Base-by-base conservation (phyloP, 495 filamentous ascomycete genomes). In the Haplographium delicatum region DNA sequence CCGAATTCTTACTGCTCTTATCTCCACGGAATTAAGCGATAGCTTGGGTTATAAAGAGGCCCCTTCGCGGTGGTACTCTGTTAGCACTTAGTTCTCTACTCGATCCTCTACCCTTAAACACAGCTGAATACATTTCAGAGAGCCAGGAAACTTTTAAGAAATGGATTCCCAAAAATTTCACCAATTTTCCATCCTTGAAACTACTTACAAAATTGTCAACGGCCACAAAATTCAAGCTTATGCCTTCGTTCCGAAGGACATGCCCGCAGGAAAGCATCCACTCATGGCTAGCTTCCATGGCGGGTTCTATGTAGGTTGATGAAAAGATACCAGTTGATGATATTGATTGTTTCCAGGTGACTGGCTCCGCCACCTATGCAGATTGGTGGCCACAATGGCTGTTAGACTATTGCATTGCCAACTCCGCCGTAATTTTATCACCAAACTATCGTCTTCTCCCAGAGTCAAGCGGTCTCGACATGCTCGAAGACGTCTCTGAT, bases 391-490 rank as follows among this genome's bases (percentile, higher is more conserved):
- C 44, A 16, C 42, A 48, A 41, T 58, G 55, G 55, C 15, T 31
- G 20, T 15, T 57, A 0, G 48, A 52, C 19, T 57, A 53, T 19
- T 19, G n/a, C 38, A 9, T 57, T 7, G n/a, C n/a, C 2, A 26
- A 58, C n/a, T 34, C 19, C 26, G 74, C 74, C 15, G 63, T 75
- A 6, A 68, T 73, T 20, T 53, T 75, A 9, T 56, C 65, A 1
- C 60, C 68, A 8, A 71, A 79, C 62, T 77, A 81, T 65, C 74
- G 75, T 9, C 67, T 81, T 18, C 28, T 75, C 7, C 75, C 76
- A 24, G 73, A 79, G 46, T 57, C 68, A 23, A 74, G 55, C 15
- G 72, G 72, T 27, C 28, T 61, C 15, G 68, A 77, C n/a, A 66
- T 75, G 51, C 62, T 74, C 43, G 57, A 67, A 15, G 78, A 81